Conservation (phyloP, 2,329 filamentous ascomycete species). For the Ceratocystis albifundus region DNA sequence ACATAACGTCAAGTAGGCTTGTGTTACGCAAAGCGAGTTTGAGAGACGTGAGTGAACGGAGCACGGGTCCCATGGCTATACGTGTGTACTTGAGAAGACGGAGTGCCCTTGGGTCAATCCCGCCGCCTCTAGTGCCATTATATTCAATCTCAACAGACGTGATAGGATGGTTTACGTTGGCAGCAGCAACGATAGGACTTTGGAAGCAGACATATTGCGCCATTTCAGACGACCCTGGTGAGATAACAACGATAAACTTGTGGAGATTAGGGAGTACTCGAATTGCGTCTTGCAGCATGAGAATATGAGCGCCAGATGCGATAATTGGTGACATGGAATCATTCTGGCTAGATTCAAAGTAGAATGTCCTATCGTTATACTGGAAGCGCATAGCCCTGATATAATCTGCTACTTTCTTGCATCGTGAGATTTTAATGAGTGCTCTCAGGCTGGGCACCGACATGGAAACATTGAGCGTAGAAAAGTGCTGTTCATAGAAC, state of each 20-base stretch:
- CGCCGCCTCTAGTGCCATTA: neutral
- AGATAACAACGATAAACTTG: neutral
- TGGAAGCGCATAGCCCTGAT: neutral
- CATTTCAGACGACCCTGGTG: neutral
- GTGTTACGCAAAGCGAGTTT: neutral
- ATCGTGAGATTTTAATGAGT: neutral
- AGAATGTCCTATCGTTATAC: neutral
- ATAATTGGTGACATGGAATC: neutral
- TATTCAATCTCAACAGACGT: neutral
- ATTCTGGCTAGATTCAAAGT: neutral
- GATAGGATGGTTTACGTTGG: neutral
- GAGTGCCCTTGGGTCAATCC: neutral
- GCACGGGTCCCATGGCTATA: neutral
- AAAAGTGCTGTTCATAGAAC: neutral
- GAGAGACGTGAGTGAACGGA: neutral
- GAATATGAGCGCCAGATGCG: neutral
- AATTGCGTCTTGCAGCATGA: neutral
- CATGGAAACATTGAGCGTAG: neutral
- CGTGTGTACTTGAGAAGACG: neutral
- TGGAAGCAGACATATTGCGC: neutral
- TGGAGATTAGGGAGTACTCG: neutral
- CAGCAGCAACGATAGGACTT: constrained; percentile 7
- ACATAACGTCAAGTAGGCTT: neutral
- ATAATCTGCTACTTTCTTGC: neutral
- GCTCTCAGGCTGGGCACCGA: neutral